A percentile compares a stretch with the other conserved stretches of the same genome.
phyloP scores from a whole-genome alignment of 176 grass and related monocot species.

The Triticum turgidum region DNA sequence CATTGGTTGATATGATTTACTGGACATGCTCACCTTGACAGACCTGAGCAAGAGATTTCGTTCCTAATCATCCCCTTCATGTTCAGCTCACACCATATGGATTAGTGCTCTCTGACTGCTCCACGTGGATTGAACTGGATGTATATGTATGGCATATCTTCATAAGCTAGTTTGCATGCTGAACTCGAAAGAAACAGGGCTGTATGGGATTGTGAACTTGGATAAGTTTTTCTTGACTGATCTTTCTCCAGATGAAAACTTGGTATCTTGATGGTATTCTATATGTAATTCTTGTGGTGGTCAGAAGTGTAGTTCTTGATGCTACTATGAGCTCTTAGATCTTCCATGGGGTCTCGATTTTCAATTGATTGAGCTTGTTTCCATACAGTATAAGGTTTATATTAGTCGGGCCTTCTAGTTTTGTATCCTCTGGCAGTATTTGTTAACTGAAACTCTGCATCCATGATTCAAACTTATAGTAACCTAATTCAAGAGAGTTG shows the following conservation, averaged over 20 bases:
- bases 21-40: not conserved
- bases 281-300: not conserved
- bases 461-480: not conserved
- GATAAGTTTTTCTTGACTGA: not conserved
- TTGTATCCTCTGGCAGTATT: not conserved
- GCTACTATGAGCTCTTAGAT: not conserved
- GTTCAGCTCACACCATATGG: not conserved
- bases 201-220: not conserved
- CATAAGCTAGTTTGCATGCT: not conserved
- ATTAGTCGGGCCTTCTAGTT: not conserved
- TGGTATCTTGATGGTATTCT: too few species aligned
- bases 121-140: not conserved
- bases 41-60: not conserved
- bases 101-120: not conserved
- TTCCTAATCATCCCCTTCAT: not conserved
- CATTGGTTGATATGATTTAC: not conserved
- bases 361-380: not conserved
- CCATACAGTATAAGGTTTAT: not conserved
- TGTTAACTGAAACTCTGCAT: not conserved
- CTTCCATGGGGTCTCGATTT: not conserved
- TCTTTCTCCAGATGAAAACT: too few species aligned
- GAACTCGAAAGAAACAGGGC: not conserved
- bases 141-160: not conserved
- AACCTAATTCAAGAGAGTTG: not conserved
- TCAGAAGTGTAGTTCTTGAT: not conserved